Conservation (phyloP, 495 filamentous ascomycete species). For the Tuber calosporum region DNA sequence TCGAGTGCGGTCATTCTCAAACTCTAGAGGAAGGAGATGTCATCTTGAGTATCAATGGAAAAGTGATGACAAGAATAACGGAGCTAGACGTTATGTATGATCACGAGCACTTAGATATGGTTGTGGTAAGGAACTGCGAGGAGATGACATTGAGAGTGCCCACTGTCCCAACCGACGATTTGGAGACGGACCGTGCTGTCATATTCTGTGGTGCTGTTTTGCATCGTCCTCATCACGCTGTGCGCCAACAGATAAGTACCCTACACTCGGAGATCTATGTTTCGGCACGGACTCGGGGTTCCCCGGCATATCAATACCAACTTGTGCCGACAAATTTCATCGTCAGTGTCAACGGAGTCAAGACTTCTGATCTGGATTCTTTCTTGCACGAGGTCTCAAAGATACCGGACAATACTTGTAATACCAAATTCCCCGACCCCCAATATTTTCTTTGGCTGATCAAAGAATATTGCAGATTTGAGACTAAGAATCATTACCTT, state of each 20-base stretch:
- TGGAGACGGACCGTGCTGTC: constrained; percentile 85
- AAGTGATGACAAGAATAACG: constrained; percentile 83
- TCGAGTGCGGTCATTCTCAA: constrained; percentile 60
- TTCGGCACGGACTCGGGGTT: constrained; percentile 72
- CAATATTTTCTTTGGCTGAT: background rate
- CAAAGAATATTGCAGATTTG: constrained; percentile 56
- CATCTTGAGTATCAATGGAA: constrained; percentile 80
- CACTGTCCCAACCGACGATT: constrained; percentile 79
- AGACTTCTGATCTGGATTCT: constrained; percentile 67
- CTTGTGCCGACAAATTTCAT: constrained; percentile 96
- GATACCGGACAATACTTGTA: constrained; percentile 89
- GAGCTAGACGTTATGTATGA: constrained; percentile 97
- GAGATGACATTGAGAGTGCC: constrained; percentile 72
- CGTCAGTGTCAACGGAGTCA: constrained; percentile 81
- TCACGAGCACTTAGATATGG: constrained; percentile 69
- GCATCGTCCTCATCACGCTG: constrained; percentile 90
- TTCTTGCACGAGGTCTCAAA: constrained; percentile 73
- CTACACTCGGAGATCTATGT: constrained; percentile 98
- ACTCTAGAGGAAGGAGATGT: constrained; percentile 83
- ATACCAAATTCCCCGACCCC: background rate
- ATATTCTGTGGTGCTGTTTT: constrained; percentile 93
- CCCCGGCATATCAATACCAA: constrained; percentile 84
- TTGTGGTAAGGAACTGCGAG: constrained; percentile 77
- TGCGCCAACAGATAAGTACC: constrained; percentile 92
- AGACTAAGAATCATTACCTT: constrained; percentile 89